Evolutionary conservation across 768 basidiomycete genomes (phyloP), one percentile per base, ranked within the genome.

Genomic region (Leccinum arenicola): DNA sequence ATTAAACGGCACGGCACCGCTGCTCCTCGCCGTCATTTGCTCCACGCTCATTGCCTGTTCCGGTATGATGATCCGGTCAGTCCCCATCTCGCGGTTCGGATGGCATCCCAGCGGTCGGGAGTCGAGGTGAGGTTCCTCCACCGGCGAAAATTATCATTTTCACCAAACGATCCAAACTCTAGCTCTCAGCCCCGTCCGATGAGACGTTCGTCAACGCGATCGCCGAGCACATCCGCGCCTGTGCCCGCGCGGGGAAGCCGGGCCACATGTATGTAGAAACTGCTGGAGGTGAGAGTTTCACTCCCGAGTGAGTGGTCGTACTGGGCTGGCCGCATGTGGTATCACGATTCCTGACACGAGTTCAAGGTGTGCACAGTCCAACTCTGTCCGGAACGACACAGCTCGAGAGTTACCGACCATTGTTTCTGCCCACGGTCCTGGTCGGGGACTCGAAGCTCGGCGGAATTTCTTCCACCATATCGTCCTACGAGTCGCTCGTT

Each of bases 391-490:
- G 94, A 29, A 84, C 86, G 11, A 86, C 91, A 7, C 96, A 99
- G 70, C 80, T 86, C 19, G 93, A 96, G 53, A 82, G 83, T 31
- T 96, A 95, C 68, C 83, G 96, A 6, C 87, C 93, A 0, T 80
- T 98, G 19, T 89, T 90, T 61, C 82, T 97, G 5, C 96, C 96
- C 1, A 90, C 89, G 0, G 75, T 98, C 59, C 82, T 99, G 6
- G 77, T 98, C 38, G 95, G 91, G 1, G 93, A 97, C 61, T 84
- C 91, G 0, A 87, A 85, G 50, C 87, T 99, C 5, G 96, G 96
- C 23, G 96, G 96, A 1, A 98, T 98, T 52, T 95, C 93, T 6
- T 85, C 87, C 0, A 98, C 96, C 1, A 88, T 98, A 59, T 86
- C 95, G 1, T 84, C 96, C 0, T 98, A 93, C 74, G 96, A 98